Base-by-base conservation (phyloP, 2,329 filamentous ascomycete species). In the Paecilomyces dactylethromorphus region DNA sequence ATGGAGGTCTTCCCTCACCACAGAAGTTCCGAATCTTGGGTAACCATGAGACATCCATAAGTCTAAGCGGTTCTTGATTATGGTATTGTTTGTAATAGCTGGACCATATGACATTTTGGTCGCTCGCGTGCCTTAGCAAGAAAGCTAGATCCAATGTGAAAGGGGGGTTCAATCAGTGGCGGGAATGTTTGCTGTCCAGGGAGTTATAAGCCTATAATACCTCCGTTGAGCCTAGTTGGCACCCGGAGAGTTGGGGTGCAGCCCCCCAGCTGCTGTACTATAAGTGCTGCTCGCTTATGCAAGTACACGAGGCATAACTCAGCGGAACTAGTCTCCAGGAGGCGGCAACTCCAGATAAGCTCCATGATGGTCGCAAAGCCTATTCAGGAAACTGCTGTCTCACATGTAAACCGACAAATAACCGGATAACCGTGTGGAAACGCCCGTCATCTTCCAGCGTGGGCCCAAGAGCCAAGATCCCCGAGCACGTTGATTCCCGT, bases 181-280 rank as follows among this genome's bases (percentile, higher is more conserved):
- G 55, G 52, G 49, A 57, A 57, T 35, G 45, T 53, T 18, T 51
- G 56, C 21, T 57, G 56, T 31, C 45, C 53, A 29, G 2, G 26
- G 56, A 57, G 45, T n/a, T 57, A 52, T 52, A 18, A 12, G n/a
- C n/a, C 52, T 15, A 52, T 57, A 15, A 52, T 57, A 18, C 24
- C 56, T 18, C 39, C 39, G 18, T 45, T n/a, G 39, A 8, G 13
- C n/a, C 39, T 45, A 45, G 39, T 45, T 45, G 21, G 39, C 8
- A 45, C 21, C 39, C n/a, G 39, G 1, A 21, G 18, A 18, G 39
- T n/a, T 18, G 35, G 35, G 35, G 35, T 6, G 35, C 35, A 45
- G 24, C 5, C 24, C 24, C 5, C 24, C 24, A 26, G 24, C 24
- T 26, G 24, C 24, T 26, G 26, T 29, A 45, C 39, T 45, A 45